Base-by-base conservation (phyloP, 2,329 filamentous ascomycete genomes). In the Hypoxylon sp. region DNA sequence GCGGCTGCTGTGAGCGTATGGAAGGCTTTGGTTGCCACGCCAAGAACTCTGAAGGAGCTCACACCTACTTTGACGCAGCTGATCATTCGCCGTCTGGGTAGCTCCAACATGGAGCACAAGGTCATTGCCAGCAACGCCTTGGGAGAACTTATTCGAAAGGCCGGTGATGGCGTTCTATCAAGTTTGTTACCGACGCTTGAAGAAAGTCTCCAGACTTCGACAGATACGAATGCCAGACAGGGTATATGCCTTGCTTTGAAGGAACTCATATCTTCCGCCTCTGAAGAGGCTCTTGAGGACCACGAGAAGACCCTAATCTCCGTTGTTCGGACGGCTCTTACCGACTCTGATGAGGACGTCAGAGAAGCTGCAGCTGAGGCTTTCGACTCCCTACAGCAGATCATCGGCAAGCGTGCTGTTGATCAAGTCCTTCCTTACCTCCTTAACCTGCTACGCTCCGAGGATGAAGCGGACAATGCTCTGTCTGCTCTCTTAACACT, bases 31-130 rank as follows among this genome's bases (percentile, higher is more conserved):
- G 96, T 99, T 48, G 92, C 95, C 61, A 95, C 91, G 64, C 96
- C 96, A 30, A 90, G 90, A 71, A 97, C 92, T 12, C 89, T 99
- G 74, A 97, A 97, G 81, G 96, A 99, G 77, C 87, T 99, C 74
- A 91, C 97, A 48, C 95, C 96, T 45, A 97, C 93, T 1, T 89
- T 99, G 65, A 97, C 93, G 4, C 94, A 97, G 77, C 89, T 99
- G 68, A 91, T 99, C 72, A 98, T 99, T 77, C 89, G 93, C 64
- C 92, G 96, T 50, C 87, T 99, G 71, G 96, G 93, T 67, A 98
- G 94, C 78, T 91, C 94, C 46, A 98, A 97, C 76, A 94, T 97
- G 90, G 96, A 99, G 78, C 96, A 99, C 79, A 98, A 97, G 83
- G 91, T 97, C 72, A 99, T 99, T 83, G 96, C 96, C 70, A 95